Evolutionary conservation across 805 yeast genomes (phyloP).

Genomic region (Metschnikowia cubensis): DNA sequence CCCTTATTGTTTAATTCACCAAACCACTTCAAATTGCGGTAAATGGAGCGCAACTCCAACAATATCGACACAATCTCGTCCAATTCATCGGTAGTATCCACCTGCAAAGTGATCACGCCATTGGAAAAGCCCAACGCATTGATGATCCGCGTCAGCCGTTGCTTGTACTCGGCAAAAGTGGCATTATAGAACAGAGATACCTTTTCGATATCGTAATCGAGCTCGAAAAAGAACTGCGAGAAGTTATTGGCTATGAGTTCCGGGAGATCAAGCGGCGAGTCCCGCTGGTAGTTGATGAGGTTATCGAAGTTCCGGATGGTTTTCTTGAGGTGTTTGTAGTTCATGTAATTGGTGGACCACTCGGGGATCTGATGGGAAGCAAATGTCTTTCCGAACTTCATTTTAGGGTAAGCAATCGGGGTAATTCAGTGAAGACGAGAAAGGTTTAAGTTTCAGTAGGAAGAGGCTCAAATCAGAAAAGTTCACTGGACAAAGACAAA

Average conservation of each 20-base stretch:
- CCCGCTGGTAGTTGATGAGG: conserved; percentile 34
- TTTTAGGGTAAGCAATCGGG: conserved; percentile 16
- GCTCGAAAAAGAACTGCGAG: conserved; percentile 67
- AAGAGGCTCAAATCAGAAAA: no score
- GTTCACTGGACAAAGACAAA: no score
- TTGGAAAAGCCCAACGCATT: conserved; percentile 31
- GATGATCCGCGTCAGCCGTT: conserved; percentile 52
- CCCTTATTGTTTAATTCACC: conserved; percentile 92
- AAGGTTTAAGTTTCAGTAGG: no score
- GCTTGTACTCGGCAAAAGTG: conserved; percentile 68
- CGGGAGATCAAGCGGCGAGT: conserved; percentile 21
- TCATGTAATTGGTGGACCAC: conserved; percentile 80
- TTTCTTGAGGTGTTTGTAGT: conserved; percentile 80
- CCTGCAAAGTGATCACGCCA: conserved; percentile 24
- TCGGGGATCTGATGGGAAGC: conserved; percentile 88
- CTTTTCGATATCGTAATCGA: conserved; percentile 77
- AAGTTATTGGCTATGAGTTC: conserved; percentile 42
- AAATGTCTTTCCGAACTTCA: conserved; percentile 82
- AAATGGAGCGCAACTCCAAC: conserved; percentile 68
- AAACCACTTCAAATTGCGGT: conserved; percentile 87
- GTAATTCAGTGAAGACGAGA: no score
- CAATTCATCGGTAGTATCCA: conserved; percentile 38
- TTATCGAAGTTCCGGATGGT: conserved; percentile 62
- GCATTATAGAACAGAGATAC: conserved; percentile 76
- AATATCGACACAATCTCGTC: conserved; percentile 49